A percentile compares a stretch with the other conserved stretches of the same genome.
Conservation (phyloP, 2,329 filamentous ascomycete species). For the Daldinia sp. region DNA sequence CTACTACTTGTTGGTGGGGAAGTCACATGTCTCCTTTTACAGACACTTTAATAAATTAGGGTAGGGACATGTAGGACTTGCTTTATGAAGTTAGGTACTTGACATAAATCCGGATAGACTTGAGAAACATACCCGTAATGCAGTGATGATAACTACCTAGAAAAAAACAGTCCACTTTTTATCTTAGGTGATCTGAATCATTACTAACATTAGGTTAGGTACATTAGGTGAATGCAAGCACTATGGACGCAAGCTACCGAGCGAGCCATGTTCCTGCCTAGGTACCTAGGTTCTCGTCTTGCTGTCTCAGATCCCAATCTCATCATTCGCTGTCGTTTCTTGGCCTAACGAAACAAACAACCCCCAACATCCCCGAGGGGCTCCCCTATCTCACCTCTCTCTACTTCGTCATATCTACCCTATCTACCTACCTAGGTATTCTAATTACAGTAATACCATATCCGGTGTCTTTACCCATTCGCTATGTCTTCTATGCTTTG, state of each 20-base stretch:
- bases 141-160: background rate
- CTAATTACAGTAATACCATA: background rate
- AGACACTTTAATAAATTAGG: background rate
- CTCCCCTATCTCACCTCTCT: background rate
- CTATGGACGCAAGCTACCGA: no score
- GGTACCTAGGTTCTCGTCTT: no score
- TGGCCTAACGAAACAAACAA: background rate
- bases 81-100: no score
- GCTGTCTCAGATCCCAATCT: conserved; percentile 3
- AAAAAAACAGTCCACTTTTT: conserved; percentile 5
- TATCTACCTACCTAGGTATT: no score
- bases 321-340: conserved; percentile 1
- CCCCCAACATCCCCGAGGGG: background rate
- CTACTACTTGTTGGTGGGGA: background rate
- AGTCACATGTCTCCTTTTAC: conserved; percentile 1
- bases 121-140: conserved; percentile 1
- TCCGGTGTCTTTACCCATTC: background rate
- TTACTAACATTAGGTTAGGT: background rate
- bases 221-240: background rate
- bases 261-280: no score
- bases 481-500: conserved; percentile 1
- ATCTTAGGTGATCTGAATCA: background rate
- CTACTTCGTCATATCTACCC: background rate
- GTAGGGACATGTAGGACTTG: background rate
- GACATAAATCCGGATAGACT: background rate